Evolutionary conservation across 2,329 filamentous ascomycete species (phyloP).

Genomic region (Penicillium sumatraense): DNA sequence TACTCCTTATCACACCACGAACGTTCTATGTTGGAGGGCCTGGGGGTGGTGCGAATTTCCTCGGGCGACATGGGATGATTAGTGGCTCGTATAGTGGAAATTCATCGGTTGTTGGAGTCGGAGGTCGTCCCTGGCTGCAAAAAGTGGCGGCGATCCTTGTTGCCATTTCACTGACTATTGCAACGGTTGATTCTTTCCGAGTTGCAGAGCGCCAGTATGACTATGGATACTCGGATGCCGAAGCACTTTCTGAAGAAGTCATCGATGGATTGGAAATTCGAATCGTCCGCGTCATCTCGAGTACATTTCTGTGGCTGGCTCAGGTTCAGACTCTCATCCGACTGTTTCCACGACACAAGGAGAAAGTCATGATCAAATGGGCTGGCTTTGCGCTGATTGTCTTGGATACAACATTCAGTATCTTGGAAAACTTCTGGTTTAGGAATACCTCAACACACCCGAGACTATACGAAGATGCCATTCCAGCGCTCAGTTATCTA

Average conservation of each 20-base stretch:
- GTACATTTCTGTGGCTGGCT: conserved; percentile 95
- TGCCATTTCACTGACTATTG: conserved; percentile 86
- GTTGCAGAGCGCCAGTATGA: conserved; percentile 83
- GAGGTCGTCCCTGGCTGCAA: conserved; percentile 91
- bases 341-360: conserved; percentile 91
- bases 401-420: conserved; percentile 87
- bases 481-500: conserved; percentile 87
- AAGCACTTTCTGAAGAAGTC: conserved; percentile 74
- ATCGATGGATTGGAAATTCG: conserved; percentile 85
- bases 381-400: conserved; percentile 92
- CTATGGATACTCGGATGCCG: conserved; percentile 78
- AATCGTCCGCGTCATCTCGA: conserved; percentile 88
- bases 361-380: conserved; percentile 99
- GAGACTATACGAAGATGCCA: conserved; percentile 80
- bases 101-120: conserved; percentile 77
- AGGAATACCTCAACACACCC: conserved; percentile 58
- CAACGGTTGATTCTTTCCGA: conserved; percentile 86
- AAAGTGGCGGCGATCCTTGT: conserved; percentile 69
- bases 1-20: conserved; percentile 91
- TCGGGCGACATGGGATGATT: conserved; percentile 82
- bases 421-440: conserved; percentile 81
- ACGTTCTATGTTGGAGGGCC: conserved; percentile 85
- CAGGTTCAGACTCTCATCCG: conserved; percentile 97
- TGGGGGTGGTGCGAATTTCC: conserved; percentile 69
- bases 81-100: conserved; percentile 71